Base-by-base conservation (phyloP, 2,329 filamentous ascomycete genomes). In the Cladophialophora immunda region DNA sequence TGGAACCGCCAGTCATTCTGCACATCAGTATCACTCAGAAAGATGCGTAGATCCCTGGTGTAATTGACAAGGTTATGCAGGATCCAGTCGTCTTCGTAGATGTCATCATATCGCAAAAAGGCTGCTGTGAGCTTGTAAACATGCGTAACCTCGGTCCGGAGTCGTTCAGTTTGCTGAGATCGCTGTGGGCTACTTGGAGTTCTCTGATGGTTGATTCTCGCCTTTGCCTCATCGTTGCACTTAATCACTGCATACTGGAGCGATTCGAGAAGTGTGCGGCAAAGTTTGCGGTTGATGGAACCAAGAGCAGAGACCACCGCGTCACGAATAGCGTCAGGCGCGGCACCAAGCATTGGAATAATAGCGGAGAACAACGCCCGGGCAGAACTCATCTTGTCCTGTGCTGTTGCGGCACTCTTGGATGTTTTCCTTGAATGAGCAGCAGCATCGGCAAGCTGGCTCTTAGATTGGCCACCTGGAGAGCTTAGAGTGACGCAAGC, bases 1-100 rank as follows among this genome's bases (percentile, higher is more conserved):
- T 97, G 93, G 72, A 97, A 97, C 68, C 94, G 92, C 88, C 93
- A 94, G 74, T 99, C 93, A 78, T 92, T 92, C 76, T 98, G 94
- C 0, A 99, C 92, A 71, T 97, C 94, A 15, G 91, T 90, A 74
- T 99, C 95, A 83, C 95, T 97, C 11, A 99, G 83, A 76, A 98
- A 99, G 0, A 97, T 86, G 67, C 97, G 94, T 38, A 99, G 83
- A 69, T 98, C 94, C 75, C 94, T 96, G 0, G 94, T 91, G 73
- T 97, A 98, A 1, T 89, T 89, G 54, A 96, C 90, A 41, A 99
- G 86, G 70, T 97, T 97, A 69, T 89, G 90, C 54, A 99, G 81
- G 52, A 97, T 92, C 89, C 93, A 97, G 70, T 97, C 93, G 72
- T 97, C 92, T 65, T 91, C 88, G 76, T 91, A 92, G 4, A 97